Evolutionary conservation across 2,329 filamentous ascomycete genomes (phyloP).

Genomic region (Xylariales sp.): DNA sequence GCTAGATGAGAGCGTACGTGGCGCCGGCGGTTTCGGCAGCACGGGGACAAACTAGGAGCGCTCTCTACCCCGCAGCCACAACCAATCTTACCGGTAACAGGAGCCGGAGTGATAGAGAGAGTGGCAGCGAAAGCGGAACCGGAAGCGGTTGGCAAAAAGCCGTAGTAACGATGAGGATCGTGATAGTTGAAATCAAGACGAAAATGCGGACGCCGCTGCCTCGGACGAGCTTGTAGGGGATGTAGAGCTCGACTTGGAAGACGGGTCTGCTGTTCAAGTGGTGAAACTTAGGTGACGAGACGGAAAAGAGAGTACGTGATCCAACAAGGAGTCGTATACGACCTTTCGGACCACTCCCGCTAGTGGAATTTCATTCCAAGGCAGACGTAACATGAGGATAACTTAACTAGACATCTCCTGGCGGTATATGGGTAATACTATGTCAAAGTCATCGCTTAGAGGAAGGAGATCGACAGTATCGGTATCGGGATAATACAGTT

Average conservation of each 20-base stretch:
- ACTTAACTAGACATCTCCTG: background rate
- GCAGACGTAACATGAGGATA: background rate
- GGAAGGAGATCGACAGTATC: background rate
- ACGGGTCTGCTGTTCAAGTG: background rate
- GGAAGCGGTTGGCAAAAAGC: background rate
- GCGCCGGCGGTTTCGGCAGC: slow-evolving; percentile 91
- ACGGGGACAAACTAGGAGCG: slow-evolving; percentile 66
- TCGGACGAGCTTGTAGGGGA: too few relatives aligned
- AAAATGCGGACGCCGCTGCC: background rate
- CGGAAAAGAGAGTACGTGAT: background rate
- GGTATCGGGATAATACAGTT: background rate
- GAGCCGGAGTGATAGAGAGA: too few relatives aligned
- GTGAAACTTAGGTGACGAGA: background rate
- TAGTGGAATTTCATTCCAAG: too few relatives aligned
- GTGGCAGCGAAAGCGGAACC: too few relatives aligned
- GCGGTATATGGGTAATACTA: background rate
- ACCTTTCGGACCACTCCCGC: background rate
- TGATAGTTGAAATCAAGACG: background rate
- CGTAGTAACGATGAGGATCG: too few relatives aligned
- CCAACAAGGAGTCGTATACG: background rate
- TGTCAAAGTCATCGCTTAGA: background rate
- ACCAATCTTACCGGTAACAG: background rate
- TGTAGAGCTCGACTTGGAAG: background rate
- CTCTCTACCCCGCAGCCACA: background rate
- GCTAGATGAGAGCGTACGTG: slow-evolving; percentile 89